Evolutionary conservation across 768 basidiomycete species (phyloP).

Genomic region (Rhodotorula kratochvilovae): DNA sequence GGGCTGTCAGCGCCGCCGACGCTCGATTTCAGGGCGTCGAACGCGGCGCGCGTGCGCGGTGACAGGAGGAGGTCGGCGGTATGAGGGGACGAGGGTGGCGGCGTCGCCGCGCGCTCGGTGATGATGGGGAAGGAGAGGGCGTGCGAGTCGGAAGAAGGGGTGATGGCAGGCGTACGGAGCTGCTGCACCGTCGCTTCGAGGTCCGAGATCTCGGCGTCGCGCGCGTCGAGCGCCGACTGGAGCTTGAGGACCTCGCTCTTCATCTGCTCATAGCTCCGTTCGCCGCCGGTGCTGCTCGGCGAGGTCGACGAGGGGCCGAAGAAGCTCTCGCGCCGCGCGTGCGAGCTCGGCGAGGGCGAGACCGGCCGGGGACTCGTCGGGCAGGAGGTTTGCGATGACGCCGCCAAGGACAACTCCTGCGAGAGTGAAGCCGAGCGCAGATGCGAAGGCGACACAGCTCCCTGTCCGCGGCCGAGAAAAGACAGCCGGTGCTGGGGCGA

Average conservation of each 20-base stretch:
- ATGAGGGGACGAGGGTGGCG: neutral
- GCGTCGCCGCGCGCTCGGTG: slow-evolving; percentile 14
- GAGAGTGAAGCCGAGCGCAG: slow-evolving; percentile 93
- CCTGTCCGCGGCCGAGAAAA: slow-evolving; percentile 43
- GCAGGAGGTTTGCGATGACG: slow-evolving; percentile 47
- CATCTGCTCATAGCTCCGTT: slow-evolving; percentile 75
- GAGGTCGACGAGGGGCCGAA: slow-evolving; percentile 49
- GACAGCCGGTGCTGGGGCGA: slow-evolving; percentile 34
- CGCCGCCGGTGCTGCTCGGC: slow-evolving; percentile 45
- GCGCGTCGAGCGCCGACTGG: slow-evolving; percentile 82
- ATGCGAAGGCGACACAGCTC: slow-evolving; percentile 49
- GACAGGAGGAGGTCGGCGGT: slow-evolving; percentile 51
- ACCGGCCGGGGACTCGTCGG: slow-evolving; percentile 30
- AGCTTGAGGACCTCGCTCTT: slow-evolving; percentile 94
- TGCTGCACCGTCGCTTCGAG: slow-evolving; percentile 29
- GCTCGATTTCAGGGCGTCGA: slow-evolving; percentile 66
- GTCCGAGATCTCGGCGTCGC: slow-evolving; percentile 74
- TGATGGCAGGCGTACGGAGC: neutral
- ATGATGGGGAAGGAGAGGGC: slow-evolving; percentile 4
- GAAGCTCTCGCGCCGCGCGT: slow-evolving; percentile 52
- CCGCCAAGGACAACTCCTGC: slow-evolving; percentile 62
- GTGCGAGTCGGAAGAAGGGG: neutral
- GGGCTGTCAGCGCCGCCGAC: slow-evolving; percentile 51
- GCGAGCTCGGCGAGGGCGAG: slow-evolving; percentile 33
- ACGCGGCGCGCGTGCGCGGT: slow-evolving; percentile 66